Percentiles rank a stretch among this genome's conserved stretches.
These are phyloP conservation scores for Mayamaea pseudoterrestris DNA, from an alignment of 108 stramenopile species.

Conservation along the genomic window DNA sequence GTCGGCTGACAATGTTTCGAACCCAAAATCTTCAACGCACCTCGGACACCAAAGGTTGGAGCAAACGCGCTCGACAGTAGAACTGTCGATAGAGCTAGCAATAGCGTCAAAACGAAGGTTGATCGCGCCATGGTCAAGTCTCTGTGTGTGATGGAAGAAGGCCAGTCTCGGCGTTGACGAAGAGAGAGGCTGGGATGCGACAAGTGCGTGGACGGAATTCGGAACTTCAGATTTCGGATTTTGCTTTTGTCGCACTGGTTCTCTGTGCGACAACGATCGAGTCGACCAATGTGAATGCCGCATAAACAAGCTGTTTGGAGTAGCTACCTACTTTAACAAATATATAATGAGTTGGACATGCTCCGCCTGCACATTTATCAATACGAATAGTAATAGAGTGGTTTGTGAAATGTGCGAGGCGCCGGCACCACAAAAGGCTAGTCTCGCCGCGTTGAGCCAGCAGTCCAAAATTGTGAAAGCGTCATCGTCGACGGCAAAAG, in stretches of 20 bases:
- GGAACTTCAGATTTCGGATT: not conserved
- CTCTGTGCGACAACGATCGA: no score
- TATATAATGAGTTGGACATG: constrained; percentile 22
- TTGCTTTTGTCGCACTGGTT: no score
- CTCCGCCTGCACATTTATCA: constrained; percentile 19
- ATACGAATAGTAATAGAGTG: constrained; percentile 6
- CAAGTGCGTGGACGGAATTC: constrained; percentile 2
- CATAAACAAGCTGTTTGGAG: not conserved
- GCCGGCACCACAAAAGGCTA: not conserved
- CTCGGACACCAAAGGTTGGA: constrained; percentile 7
- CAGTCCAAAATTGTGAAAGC: not conserved
- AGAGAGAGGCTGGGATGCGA: not conserved
- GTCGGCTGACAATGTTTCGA: not conserved
- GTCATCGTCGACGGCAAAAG: not conserved
- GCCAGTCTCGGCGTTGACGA: not conserved
- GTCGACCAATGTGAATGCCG: not conserved
- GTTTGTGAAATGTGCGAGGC: constrained; percentile 17
- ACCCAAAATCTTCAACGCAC: not conserved
- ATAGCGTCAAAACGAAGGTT: constrained; percentile 19
- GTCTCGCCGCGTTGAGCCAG: not conserved
- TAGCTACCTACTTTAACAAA: not conserved
- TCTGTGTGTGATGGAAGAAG: not conserved
- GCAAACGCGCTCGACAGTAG: constrained; percentile 23
- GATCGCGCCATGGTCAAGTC: constrained; percentile 26
- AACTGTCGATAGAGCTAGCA: constrained; percentile 19